Conservation (phyloP, 1,284 basidiomycete genomes). For the Trametes hirsuta region DNA sequence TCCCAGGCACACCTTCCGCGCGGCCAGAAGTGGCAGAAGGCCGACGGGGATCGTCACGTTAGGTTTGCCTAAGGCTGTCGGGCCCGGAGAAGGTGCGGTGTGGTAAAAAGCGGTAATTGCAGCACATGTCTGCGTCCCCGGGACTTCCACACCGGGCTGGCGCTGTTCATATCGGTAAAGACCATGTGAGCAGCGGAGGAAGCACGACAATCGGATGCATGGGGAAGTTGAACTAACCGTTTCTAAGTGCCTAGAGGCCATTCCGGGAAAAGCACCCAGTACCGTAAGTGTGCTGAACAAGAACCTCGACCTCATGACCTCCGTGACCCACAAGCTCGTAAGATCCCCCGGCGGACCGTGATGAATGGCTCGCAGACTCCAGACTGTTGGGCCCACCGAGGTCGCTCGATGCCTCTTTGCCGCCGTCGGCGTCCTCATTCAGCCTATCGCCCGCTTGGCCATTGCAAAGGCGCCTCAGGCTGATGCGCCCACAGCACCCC, state of each 20-base stretch:
- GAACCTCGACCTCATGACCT: slow-evolving; percentile 10
- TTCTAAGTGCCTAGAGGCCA: not conserved
- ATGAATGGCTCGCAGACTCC: no score
- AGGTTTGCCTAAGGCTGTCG: slow-evolving; percentile 1
- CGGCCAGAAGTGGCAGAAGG: slow-evolving; percentile 14
- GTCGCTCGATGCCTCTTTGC: no score
- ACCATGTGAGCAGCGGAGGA: slow-evolving; percentile 14
- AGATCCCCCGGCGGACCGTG: not conserved
- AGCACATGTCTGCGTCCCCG: not conserved
- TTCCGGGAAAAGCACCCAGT: not conserved
- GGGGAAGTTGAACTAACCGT: slow-evolving; percentile 5
- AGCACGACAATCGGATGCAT: not conserved
- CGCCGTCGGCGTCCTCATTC: no score
- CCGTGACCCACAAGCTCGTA: not conserved
- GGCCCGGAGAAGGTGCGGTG: slow-evolving; percentile 1
- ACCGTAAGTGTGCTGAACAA: not conserved
- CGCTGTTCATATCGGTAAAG: not conserved
- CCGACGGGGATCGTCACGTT: slow-evolving; percentile 6
- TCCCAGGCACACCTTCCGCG: slow-evolving; percentile 1
- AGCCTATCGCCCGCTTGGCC: no score
- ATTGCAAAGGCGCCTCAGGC: no score
- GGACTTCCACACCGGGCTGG: not conserved
- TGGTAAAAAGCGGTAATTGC: not conserved
- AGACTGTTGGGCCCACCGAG: no score
- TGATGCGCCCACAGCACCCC: not conserved